These are phyloP conservation scores for Mortierella sp. DNA, from an alignment of 371 early-diverging fungal species.

Conservation along the genomic window DNA sequence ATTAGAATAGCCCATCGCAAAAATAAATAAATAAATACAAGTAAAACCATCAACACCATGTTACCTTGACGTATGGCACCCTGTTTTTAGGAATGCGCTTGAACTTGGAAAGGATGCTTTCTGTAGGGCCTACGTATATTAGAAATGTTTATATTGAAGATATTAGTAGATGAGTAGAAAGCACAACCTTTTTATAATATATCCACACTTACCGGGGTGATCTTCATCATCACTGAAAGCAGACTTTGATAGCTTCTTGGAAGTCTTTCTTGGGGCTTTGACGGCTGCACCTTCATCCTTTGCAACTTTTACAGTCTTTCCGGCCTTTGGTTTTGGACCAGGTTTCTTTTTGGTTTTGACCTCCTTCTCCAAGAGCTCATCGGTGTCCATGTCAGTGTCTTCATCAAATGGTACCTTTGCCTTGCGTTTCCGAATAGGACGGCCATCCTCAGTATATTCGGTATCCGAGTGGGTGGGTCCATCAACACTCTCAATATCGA, in stretches of 20 bases:
- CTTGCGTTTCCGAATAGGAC: constrained; percentile 43
- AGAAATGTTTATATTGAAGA: not conserved
- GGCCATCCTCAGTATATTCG: constrained; percentile 33
- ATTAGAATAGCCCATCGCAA: not conserved
- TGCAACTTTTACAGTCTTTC: constrained; percentile 5
- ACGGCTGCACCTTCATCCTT: constrained; percentile 24
- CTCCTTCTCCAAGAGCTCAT: constrained; percentile 50
- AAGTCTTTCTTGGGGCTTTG: constrained; percentile 39
- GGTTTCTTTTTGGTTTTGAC: constrained; percentile 56
- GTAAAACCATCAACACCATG: not conserved
- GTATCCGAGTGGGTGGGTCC: constrained; percentile 22
- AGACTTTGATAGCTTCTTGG: constrained; percentile 27
- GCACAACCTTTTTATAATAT: not conserved
- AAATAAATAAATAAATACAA: not conserved
- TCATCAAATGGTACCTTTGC: constrained; percentile 44
- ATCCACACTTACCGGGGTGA: not conserved
- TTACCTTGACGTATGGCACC: constrained; percentile 40
- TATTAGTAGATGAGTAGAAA: not conserved
- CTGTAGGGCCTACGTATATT: constrained; percentile 3
- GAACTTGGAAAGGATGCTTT: constrained; percentile 33
- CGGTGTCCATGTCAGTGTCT: constrained; percentile 56
- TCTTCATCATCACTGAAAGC: constrained; percentile 57
- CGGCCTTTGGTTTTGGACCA: constrained; percentile 25
- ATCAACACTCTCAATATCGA: constrained; percentile 46
- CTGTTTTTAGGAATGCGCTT: constrained; percentile 36